Base-by-base conservation (phyloP, 176 grass and related monocot genomes). In the Juncus effusus region DNA sequence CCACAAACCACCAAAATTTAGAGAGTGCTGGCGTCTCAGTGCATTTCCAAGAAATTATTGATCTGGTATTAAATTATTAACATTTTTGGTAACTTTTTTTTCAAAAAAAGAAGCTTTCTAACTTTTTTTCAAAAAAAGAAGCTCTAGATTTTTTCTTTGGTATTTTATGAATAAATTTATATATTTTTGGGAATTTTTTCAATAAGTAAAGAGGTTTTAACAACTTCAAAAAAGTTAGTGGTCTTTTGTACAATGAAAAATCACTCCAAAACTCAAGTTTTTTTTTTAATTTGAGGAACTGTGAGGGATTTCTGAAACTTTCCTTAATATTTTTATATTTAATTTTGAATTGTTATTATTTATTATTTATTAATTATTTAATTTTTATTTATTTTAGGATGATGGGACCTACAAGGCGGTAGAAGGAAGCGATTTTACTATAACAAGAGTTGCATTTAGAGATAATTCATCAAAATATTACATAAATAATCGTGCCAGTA, bases 391-490 rank as follows among this genome's bases (percentile, higher is more conserved):
- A 28, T 67, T 42, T 56, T 80, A 97, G 94, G 85, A 91, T 68
- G 88, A 86, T 62, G 94, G 88, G 60, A 84, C 84, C 60, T 92
- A 84, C 49, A 70, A 51, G 64, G 75, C 69, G 83, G 85, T 92
- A 12, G 79, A 83, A 59, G 93, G 88, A 72, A 97, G 88, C 42
- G 85, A 89, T 38, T 89, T 97, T 40, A 51, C 74, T 44, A 85
- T 97, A 40, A 84, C 85, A 79, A 89, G 94, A 63, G 84, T 92
- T 82, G 94, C 94, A 59, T 92, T 89, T 65, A 76, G 77, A 19
- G 94, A 97, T 77, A 92, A 97, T 62, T 89, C 88, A 36, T 97
- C 94, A 41, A 97, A 84, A 63, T 97, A 97, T 76, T 97, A 89
- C 64, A 97, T 97, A 72, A 92, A 97, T 72, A 74, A 92, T 13